Evolutionary conservation across 2,329 filamentous ascomycete genomes (phyloP).

Genomic region (Neonectria punicea): DNA sequence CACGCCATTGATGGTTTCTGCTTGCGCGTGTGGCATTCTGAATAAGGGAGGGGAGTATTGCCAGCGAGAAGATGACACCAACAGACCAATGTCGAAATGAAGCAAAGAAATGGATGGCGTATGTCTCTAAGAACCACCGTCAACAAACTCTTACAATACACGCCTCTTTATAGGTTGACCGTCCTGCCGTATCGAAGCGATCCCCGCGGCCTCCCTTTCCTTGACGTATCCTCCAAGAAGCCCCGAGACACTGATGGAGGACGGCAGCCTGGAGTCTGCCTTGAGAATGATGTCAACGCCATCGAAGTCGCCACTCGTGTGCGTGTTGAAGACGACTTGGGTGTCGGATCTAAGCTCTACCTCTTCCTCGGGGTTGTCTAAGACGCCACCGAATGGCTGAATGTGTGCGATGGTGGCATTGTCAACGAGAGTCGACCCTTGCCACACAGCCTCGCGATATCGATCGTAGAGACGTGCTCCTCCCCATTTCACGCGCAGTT

Average conservation of each 20-base stretch:
- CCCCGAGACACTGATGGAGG: conserved; percentile 35
- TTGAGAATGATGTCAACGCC: conserved; percentile 40
- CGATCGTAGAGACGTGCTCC: conserved; percentile 47
- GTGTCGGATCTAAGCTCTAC: conserved; percentile 23
- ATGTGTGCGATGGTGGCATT: conserved; percentile 31
- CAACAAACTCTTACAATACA: background rate
- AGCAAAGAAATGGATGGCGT: background rate
- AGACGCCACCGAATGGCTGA: conserved; percentile 41
- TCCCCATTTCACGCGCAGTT: conserved; percentile 45
- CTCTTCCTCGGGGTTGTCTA: conserved; percentile 36
- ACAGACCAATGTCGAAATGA: background rate
- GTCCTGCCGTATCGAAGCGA: background rate
- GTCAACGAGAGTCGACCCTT: conserved; percentile 40
- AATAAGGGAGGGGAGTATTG: background rate
- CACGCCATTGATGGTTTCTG: conserved; percentile 25
- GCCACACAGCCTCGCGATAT: conserved; percentile 48
- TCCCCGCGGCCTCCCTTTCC: conserved; percentile 13
- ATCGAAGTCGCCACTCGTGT: conserved; percentile 46
- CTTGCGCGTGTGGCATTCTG: conserved; percentile 24
- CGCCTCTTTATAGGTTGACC: conserved; percentile 12
- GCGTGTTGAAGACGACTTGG: conserved; percentile 38
- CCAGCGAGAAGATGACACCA: background rate
- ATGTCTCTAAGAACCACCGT: too few species aligned
- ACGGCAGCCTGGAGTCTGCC: conserved; percentile 3
- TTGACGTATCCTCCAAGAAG: conserved; percentile 45